Conservation (phyloP, 2,329 filamentous ascomycete species). For the Paramyrothecium roridum region DNA sequence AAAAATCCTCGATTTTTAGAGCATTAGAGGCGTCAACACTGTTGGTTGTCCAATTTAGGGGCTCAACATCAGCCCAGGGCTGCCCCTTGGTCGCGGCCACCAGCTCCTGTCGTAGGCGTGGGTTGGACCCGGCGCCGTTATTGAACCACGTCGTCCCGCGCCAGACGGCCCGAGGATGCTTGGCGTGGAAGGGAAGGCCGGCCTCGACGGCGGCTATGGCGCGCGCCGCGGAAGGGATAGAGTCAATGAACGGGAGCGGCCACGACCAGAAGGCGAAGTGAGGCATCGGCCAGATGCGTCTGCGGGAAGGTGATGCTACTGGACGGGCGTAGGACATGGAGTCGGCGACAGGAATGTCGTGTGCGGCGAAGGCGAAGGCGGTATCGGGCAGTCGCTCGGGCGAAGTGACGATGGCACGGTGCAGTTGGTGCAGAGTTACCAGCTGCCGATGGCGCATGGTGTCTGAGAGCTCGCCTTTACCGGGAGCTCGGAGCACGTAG, state of each 20-base stretch:
- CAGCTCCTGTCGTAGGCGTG: slow-evolving; percentile 37
- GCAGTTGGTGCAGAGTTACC: slow-evolving; percentile 51
- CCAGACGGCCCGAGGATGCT: slow-evolving; percentile 44
- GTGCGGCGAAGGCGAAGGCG: slow-evolving; percentile 48
- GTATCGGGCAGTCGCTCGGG: slow-evolving; percentile 46
- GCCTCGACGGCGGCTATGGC: slow-evolving; percentile 35
- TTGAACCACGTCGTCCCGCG: slow-evolving; percentile 51
- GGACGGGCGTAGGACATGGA: slow-evolving; percentile 46
- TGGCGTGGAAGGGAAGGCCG: slow-evolving; percentile 15
- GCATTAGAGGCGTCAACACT: slow-evolving; percentile 37
- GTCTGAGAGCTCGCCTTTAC: slow-evolving; percentile 33
- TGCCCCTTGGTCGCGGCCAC: slow-evolving; percentile 27
- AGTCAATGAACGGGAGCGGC: slow-evolving; percentile 47
- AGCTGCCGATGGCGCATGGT: slow-evolving; percentile 45
- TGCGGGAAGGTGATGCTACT: slow-evolving; percentile 27
- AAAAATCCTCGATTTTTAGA: slow-evolving; percentile 47
- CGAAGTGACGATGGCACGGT: slow-evolving; percentile 48
- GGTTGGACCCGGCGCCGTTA: slow-evolving; percentile 29
- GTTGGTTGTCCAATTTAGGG: slow-evolving; percentile 31
- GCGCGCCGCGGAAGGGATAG: slow-evolving; percentile 32
- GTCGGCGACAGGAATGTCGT: slow-evolving; percentile 42
- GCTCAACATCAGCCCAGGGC: slow-evolving; percentile 46
- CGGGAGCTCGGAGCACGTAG: slow-evolving; percentile 40
- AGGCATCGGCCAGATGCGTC: slow-evolving; percentile 47
- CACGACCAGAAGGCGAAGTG: slow-evolving; percentile 56